Evolutionary conservation across 352 stramenopile species (phyloP), one percentile per base, ranked within the genome.

Genomic region (Pythium angustatum): DNA sequence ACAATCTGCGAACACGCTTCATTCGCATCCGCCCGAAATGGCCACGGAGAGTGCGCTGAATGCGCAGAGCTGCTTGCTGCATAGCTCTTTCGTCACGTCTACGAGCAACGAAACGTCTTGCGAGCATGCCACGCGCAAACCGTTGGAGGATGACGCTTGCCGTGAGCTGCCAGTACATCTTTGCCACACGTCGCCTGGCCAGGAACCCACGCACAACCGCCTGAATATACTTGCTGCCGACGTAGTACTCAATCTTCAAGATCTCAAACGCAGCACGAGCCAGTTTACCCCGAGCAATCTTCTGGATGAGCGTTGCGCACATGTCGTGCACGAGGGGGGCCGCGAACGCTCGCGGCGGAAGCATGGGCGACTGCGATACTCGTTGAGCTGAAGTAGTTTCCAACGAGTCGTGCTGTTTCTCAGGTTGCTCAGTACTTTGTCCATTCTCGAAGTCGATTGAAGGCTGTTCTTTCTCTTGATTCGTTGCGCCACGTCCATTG

Each of bases 211-310:
- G 82, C 7, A 85, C 71, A 2, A 69, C 78, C 0, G 86, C 77
- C 40, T 96, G 83, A 51, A 96, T 94, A 52, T 83, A 92, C 21
- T 79, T 89, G 59, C 85, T 93, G 27, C 80, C 73, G 33, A 92
- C 77, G 36, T 79, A 81, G 24, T 79, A 91, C 61, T 86, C 78
- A 33, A 92, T 84, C 67, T 81, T 81, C 47, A 91, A 71, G 31
- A 58, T 69, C 15, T 71, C 76, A 41, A 83, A 93, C 44, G 70
- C 61, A 10, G 75, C 66, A 19, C 88, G 77, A 14, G 85, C 82
- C 34, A 94, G 54, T 66, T 92, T 85, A 1, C 87, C 88, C 21
- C 88, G 82, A 3, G 68, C 79, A 7, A 91, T 69, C 28, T 85
- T 87, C 62, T 96, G 87, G 52, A 96, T 93, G 33, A 87, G 53